Percentiles rank a stretch among this genome's conserved stretches.
These are phyloP conservation scores for Cutaneotrichosporon sp. DNA, from an alignment of 1,284 basidiomycete genomes.

Conservation along the genomic window DNA sequence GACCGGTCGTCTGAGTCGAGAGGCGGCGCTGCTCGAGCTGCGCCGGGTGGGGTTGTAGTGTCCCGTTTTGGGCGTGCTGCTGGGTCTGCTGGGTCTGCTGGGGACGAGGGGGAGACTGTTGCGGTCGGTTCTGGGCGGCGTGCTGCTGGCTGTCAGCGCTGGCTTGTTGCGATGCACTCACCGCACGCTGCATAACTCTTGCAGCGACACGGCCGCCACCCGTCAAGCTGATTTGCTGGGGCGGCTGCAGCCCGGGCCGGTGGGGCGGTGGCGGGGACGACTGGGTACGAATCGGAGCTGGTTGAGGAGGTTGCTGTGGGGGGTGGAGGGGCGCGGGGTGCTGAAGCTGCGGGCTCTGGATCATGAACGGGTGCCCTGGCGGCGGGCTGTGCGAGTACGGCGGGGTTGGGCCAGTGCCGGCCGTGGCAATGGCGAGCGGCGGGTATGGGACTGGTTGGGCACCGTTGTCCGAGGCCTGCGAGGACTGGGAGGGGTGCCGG, in stretches of 20 bases:
- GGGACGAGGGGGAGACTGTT: no score
- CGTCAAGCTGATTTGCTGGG: neutral
- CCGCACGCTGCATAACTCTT: neutral
- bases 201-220: neutral
- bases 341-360: no score
- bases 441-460: no score
- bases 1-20: no score
- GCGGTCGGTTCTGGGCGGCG: neutral
- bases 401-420: neutral
- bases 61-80: neutral
- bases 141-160: neutral
- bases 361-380: neutral
- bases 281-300: neutral
- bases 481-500: no score
- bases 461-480: neutral
- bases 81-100: neutral
- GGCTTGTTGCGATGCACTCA: neutral
- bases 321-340: no score
- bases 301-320: neutral
- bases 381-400: neutral
- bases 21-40: neutral
- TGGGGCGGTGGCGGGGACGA: neutral
- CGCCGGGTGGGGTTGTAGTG: no score
- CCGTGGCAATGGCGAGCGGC: neutral
- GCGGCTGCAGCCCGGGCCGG: no score